phyloP scores from a whole-genome alignment of 2,329 filamentous ascomycete species.

The Colletotrichum neosansevieriae region DNA sequence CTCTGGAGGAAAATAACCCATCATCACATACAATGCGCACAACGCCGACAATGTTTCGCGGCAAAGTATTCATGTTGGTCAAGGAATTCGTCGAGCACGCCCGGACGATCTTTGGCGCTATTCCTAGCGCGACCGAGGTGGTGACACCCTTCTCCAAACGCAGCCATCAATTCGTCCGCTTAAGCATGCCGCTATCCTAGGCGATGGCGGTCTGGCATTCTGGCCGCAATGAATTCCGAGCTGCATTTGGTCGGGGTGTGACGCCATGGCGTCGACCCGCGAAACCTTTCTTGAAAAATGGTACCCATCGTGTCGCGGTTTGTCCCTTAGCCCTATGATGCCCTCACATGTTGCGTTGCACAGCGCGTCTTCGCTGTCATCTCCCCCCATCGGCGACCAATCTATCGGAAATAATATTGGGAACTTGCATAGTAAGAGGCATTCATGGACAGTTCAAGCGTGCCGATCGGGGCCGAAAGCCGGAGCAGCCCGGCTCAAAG shows the following conservation, averaged over 20 bases:
- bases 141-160: constrained; percentile 3
- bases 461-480: not conserved
- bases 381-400: not conserved
- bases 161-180: constrained; percentile 3
- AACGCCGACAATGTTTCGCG: too few relatives aligned
- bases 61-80: too few relatives aligned
- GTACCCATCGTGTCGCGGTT: not conserved
- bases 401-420: not conserved
- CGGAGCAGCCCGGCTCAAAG: not conserved
- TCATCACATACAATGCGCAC: too few relatives aligned
- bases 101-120: not conserved
- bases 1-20: too few relatives aligned
- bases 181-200: not conserved
- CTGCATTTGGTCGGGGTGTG: not conserved
- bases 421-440: not conserved
- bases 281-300: not conserved
- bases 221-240: not conserved
- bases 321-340: not conserved
- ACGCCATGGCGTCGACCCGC: constrained; percentile 8
- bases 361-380: too few relatives aligned
- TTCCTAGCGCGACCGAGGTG: not conserved
- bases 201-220: not conserved
- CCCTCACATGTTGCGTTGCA: not conserved
- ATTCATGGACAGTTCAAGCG: not conserved
- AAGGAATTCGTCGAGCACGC: too few relatives aligned